Evolutionary conservation across 2,329 filamentous ascomycete species (phyloP).

Genomic region (Rhynchosporium agropyri): DNA sequence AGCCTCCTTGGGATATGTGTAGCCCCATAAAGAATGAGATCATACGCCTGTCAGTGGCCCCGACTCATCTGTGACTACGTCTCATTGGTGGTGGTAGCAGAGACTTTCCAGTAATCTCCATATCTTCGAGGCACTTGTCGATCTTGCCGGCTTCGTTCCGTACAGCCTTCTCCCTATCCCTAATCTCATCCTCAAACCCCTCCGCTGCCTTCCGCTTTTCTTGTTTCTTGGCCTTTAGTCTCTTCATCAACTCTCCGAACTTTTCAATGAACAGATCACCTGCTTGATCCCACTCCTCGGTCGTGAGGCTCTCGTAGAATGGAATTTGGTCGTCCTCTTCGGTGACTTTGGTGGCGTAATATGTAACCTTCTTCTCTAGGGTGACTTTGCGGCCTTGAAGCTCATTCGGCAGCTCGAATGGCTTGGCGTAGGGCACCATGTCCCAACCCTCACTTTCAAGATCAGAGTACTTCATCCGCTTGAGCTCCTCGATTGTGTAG

Average conservation of each 20-base stretch:
- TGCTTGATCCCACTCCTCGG: constrained; percentile 40
- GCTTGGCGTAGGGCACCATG: constrained; percentile 11
- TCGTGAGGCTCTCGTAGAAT: constrained; percentile 35
- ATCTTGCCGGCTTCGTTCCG: constrained; percentile 31
- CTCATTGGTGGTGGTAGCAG: constrained; percentile 9
- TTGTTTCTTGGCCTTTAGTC: constrained; percentile 34
- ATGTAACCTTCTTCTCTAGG: constrained; percentile 28
- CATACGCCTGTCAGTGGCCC: too few relatives aligned
- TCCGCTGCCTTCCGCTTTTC: constrained; percentile 34
- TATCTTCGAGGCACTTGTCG: constrained; percentile 34
- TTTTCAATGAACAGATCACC: constrained; percentile 40
- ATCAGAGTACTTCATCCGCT: constrained; percentile 32
- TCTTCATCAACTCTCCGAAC: constrained; percentile 33
- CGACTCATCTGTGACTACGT: too few relatives aligned
- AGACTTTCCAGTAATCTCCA: constrained; percentile 35
- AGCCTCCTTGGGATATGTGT: too few relatives aligned
- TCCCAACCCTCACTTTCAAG: constrained; percentile 34
- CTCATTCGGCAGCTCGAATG: constrained; percentile 20
- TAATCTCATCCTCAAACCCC: constrained; percentile 38
- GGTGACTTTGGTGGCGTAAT: constrained; percentile 19
- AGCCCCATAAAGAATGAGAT: too few relatives aligned
- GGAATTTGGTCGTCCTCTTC: constrained; percentile 15
- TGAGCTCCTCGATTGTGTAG: constrained; percentile 31
- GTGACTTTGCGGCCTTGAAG: constrained; percentile 22
- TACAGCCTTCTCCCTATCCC: constrained; percentile 36